Base-by-base conservation (phyloP, 805 yeast genomes). In the Candida quercuum region DNA sequence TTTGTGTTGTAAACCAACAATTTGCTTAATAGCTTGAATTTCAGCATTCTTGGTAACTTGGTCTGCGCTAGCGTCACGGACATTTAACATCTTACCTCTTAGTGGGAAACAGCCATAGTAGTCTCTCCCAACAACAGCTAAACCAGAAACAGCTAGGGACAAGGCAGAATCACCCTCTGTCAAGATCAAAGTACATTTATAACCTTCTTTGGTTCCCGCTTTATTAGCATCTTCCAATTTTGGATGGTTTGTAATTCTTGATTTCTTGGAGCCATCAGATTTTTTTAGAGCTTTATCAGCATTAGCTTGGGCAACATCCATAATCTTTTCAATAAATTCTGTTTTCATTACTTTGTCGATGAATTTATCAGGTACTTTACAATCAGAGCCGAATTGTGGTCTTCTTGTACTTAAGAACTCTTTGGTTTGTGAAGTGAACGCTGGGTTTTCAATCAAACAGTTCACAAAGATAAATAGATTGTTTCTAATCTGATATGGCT, bases 161-260 rank as follows among this genome's bases (percentile, higher is more conserved):
- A 77, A 70, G 48, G 99, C 99, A 45, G 99, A 93, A 55, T 89
- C 96, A 56, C 99, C 99, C 66, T 93, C 99, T 2, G 99, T 93
- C 41, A 93, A 63, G 54, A 93, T 86, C 52, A 93, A 69, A 1
- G 98, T 91, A 68, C 98, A 89, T 60, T 86, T 85, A 52, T 81
- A 72, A 20, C 97, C 95, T 16, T 89, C 96, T 44, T 71, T 77
- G 0, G 98, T 91, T 43, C 99, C 99, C 0, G 99, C 99, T 56
- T 74, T 86, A 59, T 89, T 88, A 1, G 99, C 99, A 66, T 93
- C 99, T 48, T 85, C 95, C 37, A 93, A 72, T 59, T 91, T 91
- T 5, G 85, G 85, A 56, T 84, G 84, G 27, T 88, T 89, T 26
- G 95, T 89, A 40, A 93, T 77, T 63, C 99, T 77, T 48, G 72